Conservation (phyloP, 495 filamentous ascomycete species). For the Margaritispora aquatica region DNA sequence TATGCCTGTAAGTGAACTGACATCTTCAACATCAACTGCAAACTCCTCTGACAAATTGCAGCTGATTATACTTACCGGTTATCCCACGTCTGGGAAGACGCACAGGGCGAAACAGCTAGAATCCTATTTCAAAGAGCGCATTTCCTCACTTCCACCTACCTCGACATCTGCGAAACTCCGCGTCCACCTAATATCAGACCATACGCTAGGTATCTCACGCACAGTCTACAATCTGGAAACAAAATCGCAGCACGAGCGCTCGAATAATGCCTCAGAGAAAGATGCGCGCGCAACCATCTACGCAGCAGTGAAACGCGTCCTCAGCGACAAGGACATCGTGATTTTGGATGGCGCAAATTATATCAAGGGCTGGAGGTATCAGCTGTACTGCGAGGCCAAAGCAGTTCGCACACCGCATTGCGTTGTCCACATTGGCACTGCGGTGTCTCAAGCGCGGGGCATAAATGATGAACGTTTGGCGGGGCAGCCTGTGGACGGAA, state of each 20-base stretch:
- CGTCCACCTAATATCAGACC: conserved; percentile 65
- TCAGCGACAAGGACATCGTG: conserved; percentile 76
- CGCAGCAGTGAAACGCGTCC: conserved; percentile 75
- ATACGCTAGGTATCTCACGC: conserved; percentile 55
- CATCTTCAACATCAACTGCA: neutral
- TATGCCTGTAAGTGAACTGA: neutral
- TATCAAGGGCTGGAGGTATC: conserved; percentile 97
- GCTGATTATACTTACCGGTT: conserved; percentile 91
- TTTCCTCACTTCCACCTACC: conserved; percentile 29
- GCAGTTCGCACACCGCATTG: conserved; percentile 75
- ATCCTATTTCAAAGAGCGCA: conserved; percentile 52
- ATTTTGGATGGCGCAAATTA: conserved; percentile 90
- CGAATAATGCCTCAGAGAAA: conserved; percentile 68
- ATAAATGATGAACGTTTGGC: conserved; percentile 46
- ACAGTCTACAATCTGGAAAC: conserved; percentile 54
- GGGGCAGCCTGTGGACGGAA: conserved; percentile 10
- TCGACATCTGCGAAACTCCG: conserved; percentile 38
- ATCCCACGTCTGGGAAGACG: conserved; percentile 89
- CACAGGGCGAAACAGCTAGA: conserved; percentile 77
- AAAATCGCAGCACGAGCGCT: conserved; percentile 41
- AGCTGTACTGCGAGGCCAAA: conserved; percentile 92
- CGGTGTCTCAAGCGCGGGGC: conserved; percentile 57
- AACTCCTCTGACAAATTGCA: conserved; percentile 27
- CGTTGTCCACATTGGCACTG: conserved; percentile 80
- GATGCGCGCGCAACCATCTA: conserved; percentile 83